Base-by-base conservation (phyloP, 257 asterid species). In the Jacaranda mimosifolia region DNA sequence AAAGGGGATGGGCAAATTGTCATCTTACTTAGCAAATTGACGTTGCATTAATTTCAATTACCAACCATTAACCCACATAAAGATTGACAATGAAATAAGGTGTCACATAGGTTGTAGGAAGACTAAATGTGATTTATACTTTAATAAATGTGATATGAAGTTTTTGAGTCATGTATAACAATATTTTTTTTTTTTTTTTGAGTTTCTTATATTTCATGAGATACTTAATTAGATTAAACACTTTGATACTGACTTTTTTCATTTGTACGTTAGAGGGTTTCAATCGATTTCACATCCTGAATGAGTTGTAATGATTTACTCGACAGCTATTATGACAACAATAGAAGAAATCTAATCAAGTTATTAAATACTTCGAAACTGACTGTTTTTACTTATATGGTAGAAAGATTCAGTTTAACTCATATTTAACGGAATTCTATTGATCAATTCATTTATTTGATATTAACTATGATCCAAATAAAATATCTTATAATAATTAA, bases 31-130 rank as follows among this genome's bases (percentile, higher is more conserved):
- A 21, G 36, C 15, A 77, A 84, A 70, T 77, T 66, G 81, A 66
- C 75, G 39, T 17, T 5, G 71, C 82, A 75, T 75, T 84, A 70
- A 84, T 60, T 74, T 18, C 55, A 46, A 43, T 14, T 58, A 81
- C 84, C 85, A 78, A 81, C 83, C 78, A 65, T 74, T 64, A 57
- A 52, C 74, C 74, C 67, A 40, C 74, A 71, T 39, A 57, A 66
- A 26, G 48, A 55, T 76, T 72, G 82, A 76, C 8, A 77, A 51
- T 19, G 70, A 82, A 73, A 76, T 60, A 39, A 21, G 15, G 56
- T 46, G 64, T 48, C 63, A 64, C 65, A 9, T 73, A 18, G 55
- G 10, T 5, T 42, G 1, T 42, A 42, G 46, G 46, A 6, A 19
- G 17, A 42, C 60, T 40, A 36, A 17, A 49, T 58, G 56, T 73